A percentile compares a stretch with the other conserved stretches of the same genome.
Conservation (phyloP, 768 basidiomycete genomes). For the Tephrocybe sp. region DNA sequence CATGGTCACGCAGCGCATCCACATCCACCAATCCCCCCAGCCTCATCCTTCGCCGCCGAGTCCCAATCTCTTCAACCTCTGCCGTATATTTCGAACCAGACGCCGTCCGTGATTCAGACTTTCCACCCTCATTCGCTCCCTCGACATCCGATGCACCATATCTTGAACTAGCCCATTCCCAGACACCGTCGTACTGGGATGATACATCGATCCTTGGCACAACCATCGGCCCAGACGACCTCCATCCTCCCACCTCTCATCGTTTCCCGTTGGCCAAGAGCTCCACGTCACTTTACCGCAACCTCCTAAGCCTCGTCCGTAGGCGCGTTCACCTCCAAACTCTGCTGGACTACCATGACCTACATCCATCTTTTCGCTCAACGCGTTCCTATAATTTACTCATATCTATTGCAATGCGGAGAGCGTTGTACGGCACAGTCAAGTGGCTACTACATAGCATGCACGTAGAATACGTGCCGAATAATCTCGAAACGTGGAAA, state of each 20-base stretch:
- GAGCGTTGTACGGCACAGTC: conserved; percentile 45
- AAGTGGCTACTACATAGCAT: conserved; percentile 46
- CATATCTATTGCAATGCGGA: conserved; percentile 47
- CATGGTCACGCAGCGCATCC: conserved; percentile 37
- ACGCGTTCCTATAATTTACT: conserved; percentile 46
- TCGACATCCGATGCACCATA: conserved; percentile 13
- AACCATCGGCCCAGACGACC: background rate
- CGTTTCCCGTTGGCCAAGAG: conserved; percentile 28
- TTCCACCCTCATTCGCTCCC: conserved; percentile 23
- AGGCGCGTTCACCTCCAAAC: conserved; percentile 30
- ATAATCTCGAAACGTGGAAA: conserved; percentile 54
- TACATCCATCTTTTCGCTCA: conserved; percentile 34
- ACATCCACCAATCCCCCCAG: background rate
- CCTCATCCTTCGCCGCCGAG: background rate
- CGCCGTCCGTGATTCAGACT: conserved; percentile 23
- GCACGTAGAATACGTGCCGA: conserved; percentile 36
- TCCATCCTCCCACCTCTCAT: background rate
- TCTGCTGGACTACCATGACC: conserved; percentile 50
- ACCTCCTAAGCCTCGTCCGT: conserved; percentile 38
- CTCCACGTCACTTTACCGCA: conserved; percentile 35
- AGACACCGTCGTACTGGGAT: conserved; percentile 8
- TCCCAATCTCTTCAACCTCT: background rate
- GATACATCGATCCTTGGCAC: conserved; percentile 12
- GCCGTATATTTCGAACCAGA: conserved; percentile 20
- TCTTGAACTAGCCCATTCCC: background rate